These are phyloP conservation scores for Pleurozium schreberi DNA, from an alignment of 225 moss, liverwort and hornwort species.

Conservation along the genomic window DNA sequence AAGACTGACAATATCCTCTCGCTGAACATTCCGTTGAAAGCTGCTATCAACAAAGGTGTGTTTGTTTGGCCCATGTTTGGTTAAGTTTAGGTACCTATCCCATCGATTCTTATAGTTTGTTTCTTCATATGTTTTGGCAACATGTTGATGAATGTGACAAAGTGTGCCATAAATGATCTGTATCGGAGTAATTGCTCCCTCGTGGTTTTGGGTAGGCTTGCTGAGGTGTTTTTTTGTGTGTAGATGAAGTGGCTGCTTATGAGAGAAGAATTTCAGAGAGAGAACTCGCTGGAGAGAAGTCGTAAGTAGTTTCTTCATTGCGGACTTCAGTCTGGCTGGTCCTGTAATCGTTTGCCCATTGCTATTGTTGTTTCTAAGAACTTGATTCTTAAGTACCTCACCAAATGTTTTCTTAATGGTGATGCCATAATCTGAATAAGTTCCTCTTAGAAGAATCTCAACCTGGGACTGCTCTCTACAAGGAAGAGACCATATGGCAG, in stretches of 20 bases:
- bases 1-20: conserved; percentile 90
- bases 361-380: background rate
- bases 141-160: background rate
- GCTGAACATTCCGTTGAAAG: conserved; percentile 75
- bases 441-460: background rate
- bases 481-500: background rate
- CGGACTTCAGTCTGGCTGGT: background rate
- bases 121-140: background rate
- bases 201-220: background rate
- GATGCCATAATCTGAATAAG: background rate
- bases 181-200: background rate
- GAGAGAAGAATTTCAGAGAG: conserved; percentile 62
- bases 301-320: conserved; percentile 41
- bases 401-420: background rate
- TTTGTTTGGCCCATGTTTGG: background rate
- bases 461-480: background rate
- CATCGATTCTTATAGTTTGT: background rate
- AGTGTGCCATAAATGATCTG: background rate
- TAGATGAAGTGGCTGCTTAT: conserved; percentile 77
- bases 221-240: conserved; percentile 1
- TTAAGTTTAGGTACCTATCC: background rate
- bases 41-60: conserved; percentile 88
- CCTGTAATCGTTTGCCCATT: background rate
- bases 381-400: background rate
- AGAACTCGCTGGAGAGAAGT: conserved; percentile 69